phyloP scores from a whole-genome alignment of 1,284 basidiomycete species.

The Trichosporon faecale region DNA sequence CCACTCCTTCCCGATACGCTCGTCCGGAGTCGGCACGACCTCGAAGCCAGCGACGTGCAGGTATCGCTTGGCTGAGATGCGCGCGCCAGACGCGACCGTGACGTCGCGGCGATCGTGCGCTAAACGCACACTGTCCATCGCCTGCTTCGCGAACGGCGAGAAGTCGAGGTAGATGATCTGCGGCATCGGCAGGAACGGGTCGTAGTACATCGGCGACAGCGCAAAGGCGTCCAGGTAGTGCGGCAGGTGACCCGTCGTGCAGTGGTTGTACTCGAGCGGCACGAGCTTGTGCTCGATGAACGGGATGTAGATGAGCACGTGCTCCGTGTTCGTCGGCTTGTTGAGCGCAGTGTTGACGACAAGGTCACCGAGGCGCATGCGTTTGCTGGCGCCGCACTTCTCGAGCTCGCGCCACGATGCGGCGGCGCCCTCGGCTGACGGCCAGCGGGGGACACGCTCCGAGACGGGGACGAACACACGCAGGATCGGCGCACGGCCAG shows the following conservation, averaged over 20 bases:
- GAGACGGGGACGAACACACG: constrained; percentile 50
- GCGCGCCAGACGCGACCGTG: constrained; percentile 45
- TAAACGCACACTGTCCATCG: constrained; percentile 40
- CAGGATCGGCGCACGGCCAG: constrained; percentile 48
- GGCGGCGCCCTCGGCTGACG: constrained; percentile 47
- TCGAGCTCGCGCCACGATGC: constrained; percentile 47
- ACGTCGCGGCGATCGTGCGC: constrained; percentile 51
- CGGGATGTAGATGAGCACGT: constrained; percentile 46
- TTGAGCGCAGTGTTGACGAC: constrained; percentile 49
- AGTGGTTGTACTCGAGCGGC: constrained; percentile 47
- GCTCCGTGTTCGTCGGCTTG: constrained; percentile 40
- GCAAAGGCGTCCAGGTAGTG: constrained; percentile 47
- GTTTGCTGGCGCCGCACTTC: constrained; percentile 47
- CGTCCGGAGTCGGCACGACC: constrained; percentile 24
- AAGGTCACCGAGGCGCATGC: constrained; percentile 49
- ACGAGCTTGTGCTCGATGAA: constrained; percentile 44
- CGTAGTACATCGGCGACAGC: constrained; percentile 52
- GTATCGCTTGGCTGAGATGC: constrained; percentile 50
- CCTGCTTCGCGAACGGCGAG: constrained; percentile 42
- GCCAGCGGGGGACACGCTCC: constrained; percentile 43
- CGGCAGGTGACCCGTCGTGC: constrained; percentile 44
- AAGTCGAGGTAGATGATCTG: constrained; percentile 51
- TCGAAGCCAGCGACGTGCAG: constrained; percentile 52
- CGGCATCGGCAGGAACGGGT: constrained; percentile 47
- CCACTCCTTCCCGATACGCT: constrained; percentile 44